Conservation (phyloP, 129 eudicot genomes). For the Glebionis coronaria region DNA sequence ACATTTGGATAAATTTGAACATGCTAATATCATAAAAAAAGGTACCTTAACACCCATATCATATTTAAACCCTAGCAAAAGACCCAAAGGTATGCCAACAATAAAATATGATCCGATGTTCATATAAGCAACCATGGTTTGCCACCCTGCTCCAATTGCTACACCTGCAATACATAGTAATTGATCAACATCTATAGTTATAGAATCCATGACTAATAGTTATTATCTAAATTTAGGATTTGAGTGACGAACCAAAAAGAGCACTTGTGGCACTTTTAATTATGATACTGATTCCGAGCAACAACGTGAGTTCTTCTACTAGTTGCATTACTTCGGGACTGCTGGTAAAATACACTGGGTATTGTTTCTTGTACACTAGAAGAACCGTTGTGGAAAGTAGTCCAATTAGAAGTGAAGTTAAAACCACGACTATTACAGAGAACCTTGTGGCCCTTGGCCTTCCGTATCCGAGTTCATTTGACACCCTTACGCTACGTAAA, state of each 20-base stretch:
- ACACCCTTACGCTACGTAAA: constrained; percentile 50
- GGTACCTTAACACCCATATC: constrained; percentile 33
- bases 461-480: constrained; percentile 42
- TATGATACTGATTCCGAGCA: constrained; percentile 31
- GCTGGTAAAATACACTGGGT: constrained; percentile 31
- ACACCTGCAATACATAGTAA: constrained; percentile 41
- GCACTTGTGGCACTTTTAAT: constrained; percentile 16
- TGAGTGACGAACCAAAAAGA: constrained; percentile 25
- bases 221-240: neutral
- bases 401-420: constrained; percentile 34
- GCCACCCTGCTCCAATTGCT: constrained; percentile 92
- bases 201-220: neutral
- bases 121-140: constrained; percentile 53
- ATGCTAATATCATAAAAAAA: neutral
- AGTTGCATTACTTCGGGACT: constrained; percentile 34
- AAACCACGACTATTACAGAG: constrained; percentile 28
- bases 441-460: constrained; percentile 34
- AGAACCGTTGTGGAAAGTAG: constrained; percentile 22
- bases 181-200: neutral
- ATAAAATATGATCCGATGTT: constrained; percentile 51
- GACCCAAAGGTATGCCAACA: constrained; percentile 56
- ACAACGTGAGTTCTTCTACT: constrained; percentile 36
- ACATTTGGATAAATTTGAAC: neutral
- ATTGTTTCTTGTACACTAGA: constrained; percentile 23
- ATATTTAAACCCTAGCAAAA: constrained; percentile 41